Base-by-base conservation (phyloP, 139 green algal genomes). In the Asterochloris erici region DNA sequence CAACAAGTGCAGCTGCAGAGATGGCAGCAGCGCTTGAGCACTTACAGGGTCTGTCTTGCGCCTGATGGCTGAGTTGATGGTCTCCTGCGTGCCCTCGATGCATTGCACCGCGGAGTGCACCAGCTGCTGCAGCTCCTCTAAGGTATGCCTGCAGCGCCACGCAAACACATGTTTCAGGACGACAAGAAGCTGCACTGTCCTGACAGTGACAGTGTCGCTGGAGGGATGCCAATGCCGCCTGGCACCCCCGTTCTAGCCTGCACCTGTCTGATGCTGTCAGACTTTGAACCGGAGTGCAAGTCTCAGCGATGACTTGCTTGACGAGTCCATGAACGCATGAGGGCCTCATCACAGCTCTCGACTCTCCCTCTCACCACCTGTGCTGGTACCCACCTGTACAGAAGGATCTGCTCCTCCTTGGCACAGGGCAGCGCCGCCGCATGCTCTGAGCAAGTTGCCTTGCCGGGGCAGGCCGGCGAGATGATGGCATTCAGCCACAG, bases 401-500 rank as follows among this genome's bases (percentile, higher is more conserved):
- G 81, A 73, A 96, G 82, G 9, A 84, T 81, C 79, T 88, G 86
- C 23, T 69, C 21, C 24, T 77, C 78, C 0, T 71, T 69, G 2
- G 87, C 68, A 17, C 77, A 88, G 47, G 80, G 82, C 38, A 95
- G 81, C 10, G 38, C 77, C 0, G 85, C 74, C 0, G 88, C 90
- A 78, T 97, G 94, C 79, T 96, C 91, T 1, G 91, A 85, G 89
- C 94, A 97, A 16, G 91, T 77, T 0, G 86, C 86, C 9, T 78
- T 68, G 63, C 85, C 89, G 0, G 91, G 88, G 0, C 78, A 81
- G 24, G 84, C 62, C 0, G 81, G 60, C 0, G 83, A 91, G 16
- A 95, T 81, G 14, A 96, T 89, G 0, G 91, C 88, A 0, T 87
- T 91, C 21, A 97, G 86, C 84, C 85, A 94, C 38, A 97, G 87